Evolutionary conservation across 2,329 filamentous ascomycete genomes (phyloP).

Genomic region (Colletotrichum caudatum): DNA sequence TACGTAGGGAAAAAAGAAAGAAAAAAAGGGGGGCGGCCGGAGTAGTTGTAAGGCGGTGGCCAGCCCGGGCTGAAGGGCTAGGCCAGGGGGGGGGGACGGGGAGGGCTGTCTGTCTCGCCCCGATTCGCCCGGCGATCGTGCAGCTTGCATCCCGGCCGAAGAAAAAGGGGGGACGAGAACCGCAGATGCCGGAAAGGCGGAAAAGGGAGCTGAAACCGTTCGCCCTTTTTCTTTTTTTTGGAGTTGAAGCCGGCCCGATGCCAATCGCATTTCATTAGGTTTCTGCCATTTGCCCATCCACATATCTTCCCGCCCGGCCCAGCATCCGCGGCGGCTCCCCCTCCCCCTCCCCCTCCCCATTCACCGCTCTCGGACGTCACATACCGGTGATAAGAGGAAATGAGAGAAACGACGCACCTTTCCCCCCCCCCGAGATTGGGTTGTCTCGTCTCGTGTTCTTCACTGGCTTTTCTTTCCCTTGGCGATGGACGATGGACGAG

Average conservation of each 20-base stretch:
- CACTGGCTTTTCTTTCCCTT: background rate
- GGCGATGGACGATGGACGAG: slow-evolving; percentile 18
- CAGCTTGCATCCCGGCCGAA: slow-evolving; percentile 26
- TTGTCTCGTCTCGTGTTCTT: background rate
- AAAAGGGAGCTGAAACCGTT: slow-evolving; percentile 31
- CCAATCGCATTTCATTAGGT: background rate
- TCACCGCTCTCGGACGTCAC: slow-evolving; percentile 1
- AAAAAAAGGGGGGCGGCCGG: background rate
- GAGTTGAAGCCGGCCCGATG: background rate
- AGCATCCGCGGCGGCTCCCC: too few species aligned
- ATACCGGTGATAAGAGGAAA: background rate
- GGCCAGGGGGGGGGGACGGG: background rate
- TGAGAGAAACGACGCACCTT: slow-evolving; percentile 1
- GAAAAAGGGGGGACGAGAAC: too few species aligned
- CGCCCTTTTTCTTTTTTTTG: background rate
- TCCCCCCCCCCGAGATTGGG: background rate
- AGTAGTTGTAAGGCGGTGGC: slow-evolving; percentile 19
- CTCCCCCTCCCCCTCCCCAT: too few species aligned
- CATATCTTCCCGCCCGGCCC: background rate
- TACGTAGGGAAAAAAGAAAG: slow-evolving; percentile 10
- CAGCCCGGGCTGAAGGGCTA: background rate
- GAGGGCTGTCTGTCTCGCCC: slow-evolving; percentile 12
- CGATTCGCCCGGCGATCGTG: slow-evolving; percentile 36
- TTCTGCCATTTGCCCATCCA: slow-evolving; percentile 9
- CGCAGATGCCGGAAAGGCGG: slow-evolving; percentile 6